Evolutionary conservation across 2,329 filamentous ascomycete genomes (phyloP).

Genomic region (Oidium heveae): DNA sequence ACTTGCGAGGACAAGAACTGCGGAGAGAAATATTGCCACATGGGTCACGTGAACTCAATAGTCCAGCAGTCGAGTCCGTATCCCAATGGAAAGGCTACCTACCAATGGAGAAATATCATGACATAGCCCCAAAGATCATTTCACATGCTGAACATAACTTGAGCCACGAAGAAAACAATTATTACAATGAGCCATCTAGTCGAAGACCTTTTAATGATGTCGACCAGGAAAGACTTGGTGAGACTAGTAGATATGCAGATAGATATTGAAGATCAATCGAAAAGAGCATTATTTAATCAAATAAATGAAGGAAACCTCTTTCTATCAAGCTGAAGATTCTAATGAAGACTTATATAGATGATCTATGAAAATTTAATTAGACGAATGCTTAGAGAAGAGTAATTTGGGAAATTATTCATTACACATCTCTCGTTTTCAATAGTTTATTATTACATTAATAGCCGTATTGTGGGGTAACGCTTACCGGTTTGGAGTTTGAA

Average conservation of each 20-base stretch:
- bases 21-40: conserved; percentile 4
- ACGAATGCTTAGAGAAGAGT: too few relatives aligned
- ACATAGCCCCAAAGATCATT: conserved; percentile 2
- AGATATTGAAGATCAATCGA: conserved; percentile 7
- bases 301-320: conserved; percentile 10
- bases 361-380: neutral
- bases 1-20: conserved; percentile 16
- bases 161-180: neutral
- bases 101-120: conserved; percentile 10
- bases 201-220: neutral
- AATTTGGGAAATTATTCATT: too few relatives aligned
- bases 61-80: conserved; percentile 2
- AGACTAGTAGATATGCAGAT: conserved; percentile 10
- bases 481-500: too few relatives aligned
- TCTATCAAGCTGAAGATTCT: conserved; percentile 12
- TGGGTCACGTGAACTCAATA: too few relatives aligned
- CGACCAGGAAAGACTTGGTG: neutral
- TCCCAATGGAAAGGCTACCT: conserved; percentile 7
- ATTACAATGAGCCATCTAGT: neutral
- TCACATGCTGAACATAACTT: neutral
- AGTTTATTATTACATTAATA: too few relatives aligned
- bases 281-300: conserved; percentile 10
- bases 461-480: too few relatives aligned
- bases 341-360: conserved; percentile 13
- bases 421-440: too few relatives aligned